These are phyloP conservation scores for Acer yangbiense DNA, from an alignment of 345 rosid species.

Conservation along the genomic window DNA sequence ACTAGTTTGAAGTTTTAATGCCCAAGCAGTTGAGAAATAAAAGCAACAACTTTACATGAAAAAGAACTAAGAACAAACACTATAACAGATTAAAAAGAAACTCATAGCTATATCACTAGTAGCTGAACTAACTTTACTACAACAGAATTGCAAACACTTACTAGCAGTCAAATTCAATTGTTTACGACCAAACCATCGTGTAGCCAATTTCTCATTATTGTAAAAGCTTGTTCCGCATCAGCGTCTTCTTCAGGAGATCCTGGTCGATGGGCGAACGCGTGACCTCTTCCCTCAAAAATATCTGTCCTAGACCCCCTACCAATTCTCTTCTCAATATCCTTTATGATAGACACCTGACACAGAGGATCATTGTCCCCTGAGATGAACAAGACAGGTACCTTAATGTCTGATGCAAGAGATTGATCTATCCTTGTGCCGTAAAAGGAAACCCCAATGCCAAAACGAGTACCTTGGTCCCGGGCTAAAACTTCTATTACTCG, in stretches of 20 bases:
- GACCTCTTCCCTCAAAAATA: constrained; percentile 73
- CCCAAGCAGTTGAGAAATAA: neutral
- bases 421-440: constrained; percentile 82
- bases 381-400: constrained; percentile 73
- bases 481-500: constrained; percentile 65
- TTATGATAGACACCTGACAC: constrained; percentile 48
- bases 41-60: neutral
- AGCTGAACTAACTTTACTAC: too few species aligned
- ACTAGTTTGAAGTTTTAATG: neutral
- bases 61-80: neutral
- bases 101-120: too few species aligned
- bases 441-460: constrained; percentile 71
- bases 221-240: constrained; percentile 79
- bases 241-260: constrained; percentile 70
- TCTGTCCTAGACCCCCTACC: constrained; percentile 53
- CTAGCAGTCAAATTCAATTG: constrained; percentile 7
- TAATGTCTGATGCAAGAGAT: constrained; percentile 39
- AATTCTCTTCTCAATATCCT: constrained; percentile 48
- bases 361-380: constrained; percentile 76
- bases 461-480: constrained; percentile 47
- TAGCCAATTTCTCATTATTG: constrained; percentile 71
- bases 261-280: constrained; percentile 77
- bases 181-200: constrained; percentile 43
- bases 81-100: too few species aligned
- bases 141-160: neutral